These are phyloP conservation scores for Amanita pseudoporphyria DNA, from an alignment of 768 basidiomycete species.

Conservation along the genomic window DNA sequence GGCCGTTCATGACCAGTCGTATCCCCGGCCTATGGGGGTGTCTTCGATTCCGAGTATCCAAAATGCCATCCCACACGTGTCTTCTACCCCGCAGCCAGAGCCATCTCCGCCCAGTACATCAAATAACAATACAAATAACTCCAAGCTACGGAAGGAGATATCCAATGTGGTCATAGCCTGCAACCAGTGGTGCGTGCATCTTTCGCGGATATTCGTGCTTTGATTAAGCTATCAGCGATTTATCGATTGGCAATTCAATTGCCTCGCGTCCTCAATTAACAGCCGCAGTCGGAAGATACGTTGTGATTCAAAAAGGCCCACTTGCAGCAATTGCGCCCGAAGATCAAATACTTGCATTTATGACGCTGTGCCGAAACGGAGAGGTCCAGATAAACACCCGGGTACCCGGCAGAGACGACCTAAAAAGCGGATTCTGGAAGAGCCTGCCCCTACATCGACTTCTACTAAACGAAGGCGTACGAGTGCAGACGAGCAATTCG, in stretches of 20 bases:
- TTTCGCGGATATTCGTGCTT: slow-evolving; percentile 20
- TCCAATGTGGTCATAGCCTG: slow-evolving; percentile 75
- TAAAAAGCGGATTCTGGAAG: slow-evolving; percentile 67
- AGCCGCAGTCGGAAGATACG: slow-evolving; percentile 81
- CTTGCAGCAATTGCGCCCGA: slow-evolving; percentile 75
- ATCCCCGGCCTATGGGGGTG: slow-evolving; percentile 19
- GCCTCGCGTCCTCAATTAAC: slow-evolving; percentile 22
- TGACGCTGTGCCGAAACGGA: slow-evolving; percentile 70
- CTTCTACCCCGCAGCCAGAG: slow-evolving; percentile 25
- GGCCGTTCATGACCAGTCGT: slow-evolving; percentile 36
- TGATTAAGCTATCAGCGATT: slow-evolving; percentile 31
- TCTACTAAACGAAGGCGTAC: slow-evolving; percentile 47
- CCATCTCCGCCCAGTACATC: slow-evolving; percentile 17
- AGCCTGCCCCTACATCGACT: slow-evolving; percentile 28
- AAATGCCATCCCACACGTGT: slow-evolving; percentile 14
- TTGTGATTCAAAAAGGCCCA: slow-evolving; percentile 75
- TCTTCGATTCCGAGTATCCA: neutral
- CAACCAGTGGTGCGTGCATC: slow-evolving; percentile 61
- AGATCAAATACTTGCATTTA: slow-evolving; percentile 73
- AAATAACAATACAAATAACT: slow-evolving; percentile 16
- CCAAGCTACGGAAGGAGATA: slow-evolving; percentile 43
- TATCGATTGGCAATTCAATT: slow-evolving; percentile 17
- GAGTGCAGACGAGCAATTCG: slow-evolving; percentile 18
- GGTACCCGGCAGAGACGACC: slow-evolving; percentile 77
- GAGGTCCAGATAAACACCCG: slow-evolving; percentile 81